A percentile compares a stretch with the other conserved stretches of the same genome.
phyloP scores from a whole-genome alignment of 2,329 filamentous ascomycete species.

The Bertia moriformis region DNA sequence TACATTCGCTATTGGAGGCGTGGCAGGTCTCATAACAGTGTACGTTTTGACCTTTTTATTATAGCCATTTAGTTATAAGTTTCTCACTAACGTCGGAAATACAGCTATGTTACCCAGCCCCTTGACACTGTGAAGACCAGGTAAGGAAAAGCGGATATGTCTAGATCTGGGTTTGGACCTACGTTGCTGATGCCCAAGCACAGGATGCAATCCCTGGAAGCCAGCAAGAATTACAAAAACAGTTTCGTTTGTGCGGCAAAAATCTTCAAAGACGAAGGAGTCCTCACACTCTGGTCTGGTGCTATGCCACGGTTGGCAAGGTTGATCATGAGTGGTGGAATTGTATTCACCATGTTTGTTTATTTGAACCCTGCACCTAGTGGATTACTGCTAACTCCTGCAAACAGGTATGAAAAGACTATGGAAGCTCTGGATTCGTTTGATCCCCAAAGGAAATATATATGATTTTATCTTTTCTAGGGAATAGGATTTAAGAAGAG shows the following conservation, averaged over 20 bases:
- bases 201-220: conserved; percentile 94
- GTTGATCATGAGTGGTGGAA: conserved; percentile 80
- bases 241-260: conserved; percentile 67
- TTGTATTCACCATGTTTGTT: conserved; percentile 72
- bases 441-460: conserved; percentile 73
- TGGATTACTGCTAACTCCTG: neutral
- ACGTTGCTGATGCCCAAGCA: too few species aligned
- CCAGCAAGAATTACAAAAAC: conserved; percentile 68
- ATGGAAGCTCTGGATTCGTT: conserved; percentile 72
- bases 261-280: conserved; percentile 78
- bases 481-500: too few species aligned
- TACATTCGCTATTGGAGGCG: conserved; percentile 51
- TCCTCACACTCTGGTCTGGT: conserved; percentile 87
- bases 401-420: conserved; percentile 68
- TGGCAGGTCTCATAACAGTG: conserved; percentile 53
- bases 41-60: conserved; percentile 15
- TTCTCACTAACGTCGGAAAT: too few species aligned
- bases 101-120: conserved; percentile 42
- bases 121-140: conserved; percentile 85
- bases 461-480: too few species aligned
- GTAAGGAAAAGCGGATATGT: too few species aligned
- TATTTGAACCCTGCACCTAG: too few species aligned
- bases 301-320: conserved; percentile 73
- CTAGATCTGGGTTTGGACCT: too few species aligned
- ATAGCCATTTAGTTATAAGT: too few species aligned